Conservation (phyloP, 2,329 filamentous ascomycete genomes). For the Colletotrichum liaoningense region DNA sequence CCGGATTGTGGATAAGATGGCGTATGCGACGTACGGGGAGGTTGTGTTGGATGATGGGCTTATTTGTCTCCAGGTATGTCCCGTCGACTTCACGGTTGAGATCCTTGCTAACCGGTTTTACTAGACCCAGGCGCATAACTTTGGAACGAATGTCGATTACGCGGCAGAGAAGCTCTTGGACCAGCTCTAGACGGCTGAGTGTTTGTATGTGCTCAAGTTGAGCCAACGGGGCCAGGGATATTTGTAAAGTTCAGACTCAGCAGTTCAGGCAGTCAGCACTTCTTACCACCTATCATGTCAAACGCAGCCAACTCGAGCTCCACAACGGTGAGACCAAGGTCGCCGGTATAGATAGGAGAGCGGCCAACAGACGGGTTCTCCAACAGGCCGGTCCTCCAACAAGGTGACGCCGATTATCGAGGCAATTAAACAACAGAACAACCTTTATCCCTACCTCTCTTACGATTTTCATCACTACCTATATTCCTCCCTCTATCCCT, state of each 20-base stretch:
- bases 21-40: conserved; percentile 57
- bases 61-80: conserved; percentile 61
- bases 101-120: neutral
- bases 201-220: neutral
- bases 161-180: conserved; percentile 49
- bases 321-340: conserved; percentile 70
- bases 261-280: neutral
- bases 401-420: no score
- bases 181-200: conserved; percentile 42
- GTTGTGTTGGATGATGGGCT: conserved; percentile 59
- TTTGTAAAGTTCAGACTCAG: neutral
- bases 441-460: no score
- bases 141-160: conserved; percentile 50
- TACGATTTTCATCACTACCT: no score
- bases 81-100: no score
- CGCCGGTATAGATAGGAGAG: conserved; percentile 57
- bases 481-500: no score
- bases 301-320: conserved; percentile 37
- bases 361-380: conserved; percentile 65
- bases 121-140: conserved; percentile 49
- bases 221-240: neutral
- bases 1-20: conserved; percentile 58
- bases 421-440: no score
- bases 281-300: neutral
- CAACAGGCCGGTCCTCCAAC: conserved; percentile 55